phyloP scores from a whole-genome alignment of 306 rosid genomes.

The Carpinus fangiana region DNA sequence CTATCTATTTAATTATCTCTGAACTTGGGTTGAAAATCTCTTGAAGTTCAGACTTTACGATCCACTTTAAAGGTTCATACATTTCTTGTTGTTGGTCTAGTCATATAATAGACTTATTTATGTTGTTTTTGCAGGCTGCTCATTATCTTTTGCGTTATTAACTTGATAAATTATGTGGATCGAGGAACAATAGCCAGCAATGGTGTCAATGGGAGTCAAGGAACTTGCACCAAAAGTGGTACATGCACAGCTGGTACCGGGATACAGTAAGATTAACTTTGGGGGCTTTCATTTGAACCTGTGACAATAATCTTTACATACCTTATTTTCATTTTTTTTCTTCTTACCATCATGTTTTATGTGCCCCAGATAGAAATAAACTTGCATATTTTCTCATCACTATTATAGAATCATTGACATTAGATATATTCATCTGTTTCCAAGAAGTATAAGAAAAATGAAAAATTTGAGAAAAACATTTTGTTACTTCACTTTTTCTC shows the following conservation, averaged over 20 bases:
- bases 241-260: slow-evolving; percentile 73
- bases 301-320: background rate
- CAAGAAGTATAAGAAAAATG: background rate
- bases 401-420: background rate
- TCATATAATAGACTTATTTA: slow-evolving; percentile 8
- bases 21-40: background rate
- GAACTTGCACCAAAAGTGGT: slow-evolving; percentile 59
- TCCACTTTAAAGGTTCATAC: background rate
- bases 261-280: slow-evolving; percentile 71
- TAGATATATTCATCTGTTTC: background rate
- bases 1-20: background rate
- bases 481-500: background rate
- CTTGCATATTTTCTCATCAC: background rate
- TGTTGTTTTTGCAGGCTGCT: slow-evolving; percentile 62
- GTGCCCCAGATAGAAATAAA: background rate
- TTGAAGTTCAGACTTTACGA: slow-evolving; percentile 5
- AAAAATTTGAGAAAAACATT: background rate
- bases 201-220: slow-evolving; percentile 79
- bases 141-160: slow-evolving; percentile 66
- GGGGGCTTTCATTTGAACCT: slow-evolving; percentile 1
- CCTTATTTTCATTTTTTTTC: background rate
- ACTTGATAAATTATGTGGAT: slow-evolving; percentile 81
- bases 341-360: background rate
- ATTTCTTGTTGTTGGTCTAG: background rate
- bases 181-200: slow-evolving; percentile 95